A percentile compares a stretch with the other conserved stretches of the same genome.
Evolutionary conservation across 176 grass and related monocot genomes (phyloP).

Genomic region (Rhynchospora tenuis): DNA sequence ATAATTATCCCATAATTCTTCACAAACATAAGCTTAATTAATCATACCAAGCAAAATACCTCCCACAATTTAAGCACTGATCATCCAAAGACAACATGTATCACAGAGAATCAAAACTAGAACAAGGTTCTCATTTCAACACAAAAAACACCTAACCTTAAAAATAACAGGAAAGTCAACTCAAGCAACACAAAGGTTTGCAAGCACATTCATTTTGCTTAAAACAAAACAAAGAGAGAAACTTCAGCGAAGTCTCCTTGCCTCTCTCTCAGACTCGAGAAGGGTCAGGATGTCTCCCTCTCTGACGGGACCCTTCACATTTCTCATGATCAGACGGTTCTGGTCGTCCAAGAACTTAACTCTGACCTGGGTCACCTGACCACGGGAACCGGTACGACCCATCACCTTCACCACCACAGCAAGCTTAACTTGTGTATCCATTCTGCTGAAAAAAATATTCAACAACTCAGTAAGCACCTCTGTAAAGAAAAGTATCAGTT

Average conservation of each 20-base stretch:
- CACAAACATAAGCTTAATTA: not conserved
- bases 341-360: conserved; percentile 93
- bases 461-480: not conserved
- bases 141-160: conserved; percentile 6
- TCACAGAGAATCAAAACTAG: conserved; percentile 4
- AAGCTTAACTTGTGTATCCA: conserved; percentile 83
- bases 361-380: conserved; percentile 86
- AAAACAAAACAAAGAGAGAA: not conserved
- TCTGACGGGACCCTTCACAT: conserved; percentile 68
- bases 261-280: conserved; percentile 84
- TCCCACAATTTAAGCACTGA: not conserved
- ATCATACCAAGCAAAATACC: not conserved
- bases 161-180: not conserved
- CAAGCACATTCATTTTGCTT: conserved; percentile 1
- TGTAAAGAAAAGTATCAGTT: not conserved
- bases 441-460: conserved; percentile 27
- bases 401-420: conserved; percentile 87
- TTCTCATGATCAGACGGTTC: conserved; percentile 94
- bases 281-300: conserved; percentile 83
- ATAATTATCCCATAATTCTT: not conserved
- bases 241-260: conserved; percentile 69
- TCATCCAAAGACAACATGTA: not conserved
- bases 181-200: conserved; percentile 3
- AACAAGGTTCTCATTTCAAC: conserved; percentile 15
- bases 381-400: conserved; percentile 67